A percentile compares a stretch with the other conserved stretches of the same genome.
phyloP scores from a whole-genome alignment of 345 rosid species.

The Tarenaya hassleriana region DNA sequence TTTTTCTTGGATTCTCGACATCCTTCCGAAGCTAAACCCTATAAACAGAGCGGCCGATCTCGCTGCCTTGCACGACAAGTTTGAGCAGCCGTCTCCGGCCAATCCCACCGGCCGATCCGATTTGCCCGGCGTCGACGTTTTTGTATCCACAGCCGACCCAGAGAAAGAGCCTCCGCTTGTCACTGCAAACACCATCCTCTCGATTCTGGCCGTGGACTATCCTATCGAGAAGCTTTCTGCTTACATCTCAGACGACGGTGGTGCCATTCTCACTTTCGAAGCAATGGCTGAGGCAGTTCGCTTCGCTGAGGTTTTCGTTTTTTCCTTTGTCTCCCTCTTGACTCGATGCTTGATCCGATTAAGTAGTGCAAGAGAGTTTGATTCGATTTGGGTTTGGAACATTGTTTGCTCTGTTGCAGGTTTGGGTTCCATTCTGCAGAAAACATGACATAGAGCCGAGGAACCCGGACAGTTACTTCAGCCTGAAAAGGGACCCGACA shows the following conservation, averaged over 20 bases:
- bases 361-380: too few species aligned
- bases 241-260: slow-evolving; percentile 91
- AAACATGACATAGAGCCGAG: slow-evolving; percentile 88
- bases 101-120: slow-evolving; percentile 88
- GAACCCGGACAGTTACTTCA: slow-evolving; percentile 89
- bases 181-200: slow-evolving; percentile 76
- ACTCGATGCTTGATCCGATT: too few species aligned
- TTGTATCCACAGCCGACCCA: slow-evolving; percentile 87
- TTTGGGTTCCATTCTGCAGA: slow-evolving; percentile 94
- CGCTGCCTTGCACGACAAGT: slow-evolving; percentile 66
- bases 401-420: slow-evolving; percentile 22
- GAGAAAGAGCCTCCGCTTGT: slow-evolving; percentile 93
- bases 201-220: slow-evolving; percentile 70
- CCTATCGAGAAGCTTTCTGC: slow-evolving; percentile 69
- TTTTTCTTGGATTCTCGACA: slow-evolving; percentile 81
- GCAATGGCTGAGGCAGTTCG: slow-evolving; percentile 95
- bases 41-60: slow-evolving; percentile 81
- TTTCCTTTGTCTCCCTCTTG: background rate
- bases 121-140: slow-evolving; percentile 75
- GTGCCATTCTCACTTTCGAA: slow-evolving; percentile 82
- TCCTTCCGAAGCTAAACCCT: slow-evolving; percentile 79
- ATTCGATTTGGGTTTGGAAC: slow-evolving; percentile 3
- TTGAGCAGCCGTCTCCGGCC: slow-evolving; percentile 59
- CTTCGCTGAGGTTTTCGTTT: slow-evolving; percentile 54
- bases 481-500: slow-evolving; percentile 60